Conservation (phyloP, 2,329 filamentous ascomycete species). For the Fusarium sp. region DNA sequence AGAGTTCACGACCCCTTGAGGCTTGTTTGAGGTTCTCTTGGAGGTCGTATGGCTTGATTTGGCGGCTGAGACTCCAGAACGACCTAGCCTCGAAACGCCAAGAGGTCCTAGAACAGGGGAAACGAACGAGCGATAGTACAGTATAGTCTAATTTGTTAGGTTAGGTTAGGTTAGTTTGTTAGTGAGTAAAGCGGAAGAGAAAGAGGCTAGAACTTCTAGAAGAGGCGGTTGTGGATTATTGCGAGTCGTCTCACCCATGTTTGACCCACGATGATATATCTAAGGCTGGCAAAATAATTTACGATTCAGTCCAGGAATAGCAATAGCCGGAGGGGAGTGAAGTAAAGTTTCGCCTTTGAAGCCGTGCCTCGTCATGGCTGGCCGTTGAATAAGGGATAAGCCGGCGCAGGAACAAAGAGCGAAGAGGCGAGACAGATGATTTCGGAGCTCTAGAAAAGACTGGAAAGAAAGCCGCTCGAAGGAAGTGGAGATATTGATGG, state of each 20-base stretch:
- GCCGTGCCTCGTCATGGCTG: conserved; percentile 9
- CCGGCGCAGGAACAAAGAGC: neutral
- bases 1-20: neutral
- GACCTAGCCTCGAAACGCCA: conserved; percentile 33
- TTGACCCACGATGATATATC: conserved; percentile 21
- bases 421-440: conserved; percentile 25
- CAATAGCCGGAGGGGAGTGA: neutral
- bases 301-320: conserved; percentile 5
- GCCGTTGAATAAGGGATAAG: neutral
- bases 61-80: conserved; percentile 26
- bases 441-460: conserved; percentile 38
- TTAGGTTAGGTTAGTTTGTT: neutral
- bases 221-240: conserved; percentile 7
- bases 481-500: conserved; percentile 34
- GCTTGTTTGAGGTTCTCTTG: conserved; percentile 23
- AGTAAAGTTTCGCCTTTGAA: conserved; percentile 1
- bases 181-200: conserved; percentile 1
- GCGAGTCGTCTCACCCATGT: conserved; percentile 16
- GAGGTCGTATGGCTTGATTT: neutral
- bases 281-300: neutral
- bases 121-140: neutral
- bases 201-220: conserved; percentile 16
- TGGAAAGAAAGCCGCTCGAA: conserved; percentile 40
- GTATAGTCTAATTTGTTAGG: neutral
- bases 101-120: conserved; percentile 17